Evolutionary conservation across 164 flowering plant species (phyloP).

Genomic region (Magnolia sinica): DNA sequence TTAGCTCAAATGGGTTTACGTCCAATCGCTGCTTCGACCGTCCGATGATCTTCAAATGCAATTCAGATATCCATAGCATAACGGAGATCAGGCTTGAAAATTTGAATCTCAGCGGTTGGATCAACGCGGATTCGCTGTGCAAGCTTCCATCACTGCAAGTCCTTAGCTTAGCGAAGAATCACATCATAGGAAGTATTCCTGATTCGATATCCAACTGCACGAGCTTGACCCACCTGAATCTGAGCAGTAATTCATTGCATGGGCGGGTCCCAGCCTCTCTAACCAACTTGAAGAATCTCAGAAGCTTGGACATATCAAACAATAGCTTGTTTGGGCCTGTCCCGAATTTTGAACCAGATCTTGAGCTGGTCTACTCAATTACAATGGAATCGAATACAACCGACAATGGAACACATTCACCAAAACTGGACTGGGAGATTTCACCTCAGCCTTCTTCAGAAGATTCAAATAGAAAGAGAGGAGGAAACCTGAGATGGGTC

Average conservation of each 20-base stretch:
- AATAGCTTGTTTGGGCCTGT: conserved; percentile 20
- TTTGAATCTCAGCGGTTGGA: conserved; percentile 29
- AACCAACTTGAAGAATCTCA: conserved; percentile 27
- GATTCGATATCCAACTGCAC: conserved; percentile 29
- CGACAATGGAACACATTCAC: background rate
- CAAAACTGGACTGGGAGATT: background rate
- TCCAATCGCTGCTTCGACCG: conserved; percentile 21
- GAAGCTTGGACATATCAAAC: conserved; percentile 34
- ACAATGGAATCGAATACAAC: background rate
- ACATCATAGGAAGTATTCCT: conserved; percentile 33
- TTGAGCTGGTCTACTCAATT: background rate
- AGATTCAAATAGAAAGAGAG: background rate
- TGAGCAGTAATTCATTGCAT: conserved; percentile 36
- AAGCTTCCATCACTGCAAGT: conserved; percentile 22
- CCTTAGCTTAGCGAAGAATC: conserved; percentile 31
- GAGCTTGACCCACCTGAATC: conserved; percentile 30
- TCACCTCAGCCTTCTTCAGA: background rate
- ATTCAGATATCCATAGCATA: conserved; percentile 10
- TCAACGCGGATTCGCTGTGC: conserved; percentile 41
- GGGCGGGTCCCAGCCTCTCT: conserved; percentile 36
- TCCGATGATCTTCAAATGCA: conserved; percentile 26
- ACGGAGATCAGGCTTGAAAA: conserved; percentile 34
- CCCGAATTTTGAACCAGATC: conserved; percentile 1
- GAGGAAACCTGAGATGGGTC: background rate
- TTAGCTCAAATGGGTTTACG: conserved; percentile 10